Evolutionary conservation across 176 grass and related monocot species (phyloP).

Genomic region (Lolium multiflorum): DNA sequence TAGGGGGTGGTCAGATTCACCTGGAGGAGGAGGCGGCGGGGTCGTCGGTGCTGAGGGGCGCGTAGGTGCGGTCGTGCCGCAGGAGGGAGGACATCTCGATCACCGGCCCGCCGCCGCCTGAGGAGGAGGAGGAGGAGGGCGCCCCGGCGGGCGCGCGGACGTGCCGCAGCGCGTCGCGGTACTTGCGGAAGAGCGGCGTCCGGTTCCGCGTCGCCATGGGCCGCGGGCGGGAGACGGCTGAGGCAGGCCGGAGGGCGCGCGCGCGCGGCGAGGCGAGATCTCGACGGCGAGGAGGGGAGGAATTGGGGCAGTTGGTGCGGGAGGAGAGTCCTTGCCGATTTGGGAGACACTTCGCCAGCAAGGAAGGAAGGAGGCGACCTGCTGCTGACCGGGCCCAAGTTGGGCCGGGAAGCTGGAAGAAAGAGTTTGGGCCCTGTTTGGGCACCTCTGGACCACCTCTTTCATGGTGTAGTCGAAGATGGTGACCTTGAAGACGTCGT

Average conservation of each 20-base stretch:
- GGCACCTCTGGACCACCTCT: too few relatives aligned
- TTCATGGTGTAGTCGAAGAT: too few relatives aligned
- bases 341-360: conserved; percentile 35
- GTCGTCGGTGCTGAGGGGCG: conserved; percentile 92
- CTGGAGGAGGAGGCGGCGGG: conserved; percentile 75
- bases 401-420: fast-evolving
- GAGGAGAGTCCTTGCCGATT: conserved; percentile 29
- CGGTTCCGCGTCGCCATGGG: conserved; percentile 94
- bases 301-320: conserved; percentile 39
- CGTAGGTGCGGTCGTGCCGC: conserved; percentile 71
- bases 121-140: conserved; percentile 44
- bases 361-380: conserved; percentile 28
- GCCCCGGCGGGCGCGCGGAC: conserved; percentile 62
- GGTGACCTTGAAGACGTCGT: too few relatives aligned
- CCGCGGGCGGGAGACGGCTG: not conserved
- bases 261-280: conserved; percentile 21
- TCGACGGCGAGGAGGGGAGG: conserved; percentile 45
- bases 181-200: conserved; percentile 87
- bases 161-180: conserved; percentile 89
- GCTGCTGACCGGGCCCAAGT: not conserved
- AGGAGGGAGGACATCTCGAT: conserved; percentile 91
- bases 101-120: conserved; percentile 56
- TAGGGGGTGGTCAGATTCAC: conserved; percentile 2
- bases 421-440: not conserved
- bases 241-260: not conserved